Percentiles rank a stretch among this genome's conserved stretches.
These are phyloP conservation scores for Blyttiomyces sp. DNA, from an alignment of 371 early-diverging fungal genomes.

Conservation along the genomic window DNA sequence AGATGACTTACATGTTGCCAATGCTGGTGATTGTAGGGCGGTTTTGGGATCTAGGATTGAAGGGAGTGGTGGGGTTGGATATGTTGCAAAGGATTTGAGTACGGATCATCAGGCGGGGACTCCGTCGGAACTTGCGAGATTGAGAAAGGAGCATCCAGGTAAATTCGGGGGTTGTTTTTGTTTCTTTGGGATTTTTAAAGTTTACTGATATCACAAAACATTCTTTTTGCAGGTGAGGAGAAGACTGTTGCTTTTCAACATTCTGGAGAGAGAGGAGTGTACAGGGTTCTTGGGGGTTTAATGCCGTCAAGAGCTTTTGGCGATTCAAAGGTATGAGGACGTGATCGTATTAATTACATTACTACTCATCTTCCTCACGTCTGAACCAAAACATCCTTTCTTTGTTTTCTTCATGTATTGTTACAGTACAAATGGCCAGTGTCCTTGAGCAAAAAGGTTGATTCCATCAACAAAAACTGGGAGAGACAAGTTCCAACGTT, in stretches of 20 bases:
- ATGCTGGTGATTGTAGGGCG: constrained; percentile 73
- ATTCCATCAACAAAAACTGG: constrained; percentile 39
- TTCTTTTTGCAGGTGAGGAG: not conserved
- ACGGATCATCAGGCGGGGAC: constrained; percentile 71
- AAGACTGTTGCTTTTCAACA: constrained; percentile 63
- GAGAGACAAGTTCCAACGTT: constrained; percentile 62
- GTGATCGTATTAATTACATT: too few relatives aligned
- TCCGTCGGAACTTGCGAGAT: constrained; percentile 23
- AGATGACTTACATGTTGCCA: constrained; percentile 70
- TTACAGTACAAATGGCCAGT: constrained; percentile 43
- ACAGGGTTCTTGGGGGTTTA: constrained; percentile 76
- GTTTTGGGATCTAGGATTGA: constrained; percentile 54
- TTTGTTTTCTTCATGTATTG: not conserved
- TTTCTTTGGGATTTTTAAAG: not conserved
- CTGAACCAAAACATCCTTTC: too few relatives aligned
- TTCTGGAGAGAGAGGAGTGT: constrained; percentile 78
- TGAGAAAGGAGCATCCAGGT: too few relatives aligned
- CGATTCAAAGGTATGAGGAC: too few relatives aligned
- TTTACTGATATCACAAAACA: not conserved
- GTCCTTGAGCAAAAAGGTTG: constrained; percentile 13
- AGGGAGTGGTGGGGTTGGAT: constrained; percentile 20
- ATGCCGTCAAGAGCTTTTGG: constrained; percentile 79
- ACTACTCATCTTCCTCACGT: too few relatives aligned
- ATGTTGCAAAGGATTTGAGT: constrained; percentile 57
- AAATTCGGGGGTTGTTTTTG: too few relatives aligned